Conservation (phyloP, 805 yeast species). For the Candida nitratophila region DNA sequence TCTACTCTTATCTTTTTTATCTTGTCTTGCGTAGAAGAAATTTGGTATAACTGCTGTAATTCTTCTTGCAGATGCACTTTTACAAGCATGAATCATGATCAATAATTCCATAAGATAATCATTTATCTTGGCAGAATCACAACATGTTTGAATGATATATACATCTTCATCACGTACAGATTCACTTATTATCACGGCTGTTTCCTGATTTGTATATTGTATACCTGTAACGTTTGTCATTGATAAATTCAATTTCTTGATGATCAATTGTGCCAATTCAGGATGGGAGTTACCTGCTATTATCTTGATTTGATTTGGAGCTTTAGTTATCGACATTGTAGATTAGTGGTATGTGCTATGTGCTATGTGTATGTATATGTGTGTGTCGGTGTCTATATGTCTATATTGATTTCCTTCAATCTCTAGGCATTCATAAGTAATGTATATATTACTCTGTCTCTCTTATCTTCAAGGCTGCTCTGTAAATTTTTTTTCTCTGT, state of each 20-base stretch:
- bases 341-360: background rate
- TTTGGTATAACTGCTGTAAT: constrained; percentile 93
- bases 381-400: too few relatives aligned
- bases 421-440: too few relatives aligned
- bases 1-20: constrained; percentile 89
- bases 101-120: constrained; percentile 83
- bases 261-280: constrained; percentile 66
- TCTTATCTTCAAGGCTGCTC: too few relatives aligned
- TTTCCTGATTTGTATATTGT: constrained; percentile 82
- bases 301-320: constrained; percentile 41
- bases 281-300: constrained; percentile 75
- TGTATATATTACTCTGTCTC: too few relatives aligned
- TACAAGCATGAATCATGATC: constrained; percentile 89
- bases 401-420: too few relatives aligned
- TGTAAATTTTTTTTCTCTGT: too few relatives aligned
- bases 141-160: constrained; percentile 77
- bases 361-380: background rate
- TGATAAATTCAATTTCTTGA: constrained; percentile 56
- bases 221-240: constrained; percentile 74
- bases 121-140: constrained; percentile 67
- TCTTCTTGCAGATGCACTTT: constrained; percentile 90
- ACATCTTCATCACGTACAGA: constrained; percentile 89
- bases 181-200: constrained; percentile 82
- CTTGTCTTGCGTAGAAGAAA: constrained; percentile 97
- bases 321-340: constrained; percentile 27